Evolutionary conservation across 2,329 filamentous ascomycete genomes (phyloP).

Genomic region (Alternaria sp.): DNA sequence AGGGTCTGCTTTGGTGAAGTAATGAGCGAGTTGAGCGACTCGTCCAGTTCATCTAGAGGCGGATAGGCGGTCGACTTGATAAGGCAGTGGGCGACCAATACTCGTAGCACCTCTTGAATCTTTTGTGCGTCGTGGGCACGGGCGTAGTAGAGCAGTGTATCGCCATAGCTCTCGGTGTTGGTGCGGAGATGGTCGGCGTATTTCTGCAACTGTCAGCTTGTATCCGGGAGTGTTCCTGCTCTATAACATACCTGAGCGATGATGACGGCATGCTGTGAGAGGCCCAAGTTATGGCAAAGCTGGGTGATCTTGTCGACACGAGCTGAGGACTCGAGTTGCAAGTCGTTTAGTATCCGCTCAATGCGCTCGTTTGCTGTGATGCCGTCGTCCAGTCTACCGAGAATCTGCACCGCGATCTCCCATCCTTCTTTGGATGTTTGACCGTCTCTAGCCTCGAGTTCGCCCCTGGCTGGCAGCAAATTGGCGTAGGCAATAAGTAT

Average conservation of each 20-base stretch:
- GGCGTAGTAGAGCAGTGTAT: conserved; percentile 89
- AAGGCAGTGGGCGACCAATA: conserved; percentile 85
- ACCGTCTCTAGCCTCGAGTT: conserved; percentile 44
- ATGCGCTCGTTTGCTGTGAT: conserved; percentile 76
- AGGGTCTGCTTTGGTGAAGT: conserved; percentile 74
- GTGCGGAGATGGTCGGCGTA: conserved; percentile 80
- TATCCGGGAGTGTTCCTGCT: too few relatives aligned
- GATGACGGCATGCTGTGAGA: conserved; percentile 78
- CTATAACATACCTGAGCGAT: conserved; percentile 74
- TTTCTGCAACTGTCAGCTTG: conserved; percentile 60
- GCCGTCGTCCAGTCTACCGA: conserved; percentile 79
- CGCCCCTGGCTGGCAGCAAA: conserved; percentile 59
- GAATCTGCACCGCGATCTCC: conserved; percentile 84
- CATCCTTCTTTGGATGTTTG: conserved; percentile 69
- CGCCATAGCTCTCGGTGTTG: conserved; percentile 78
- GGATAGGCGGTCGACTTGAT: conserved; percentile 85
- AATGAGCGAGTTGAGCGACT: conserved; percentile 72
- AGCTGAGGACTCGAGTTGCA: conserved; percentile 72
- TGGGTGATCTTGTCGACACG: conserved; percentile 83
- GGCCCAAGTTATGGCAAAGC: conserved; percentile 77
- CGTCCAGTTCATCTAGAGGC: conserved; percentile 72
- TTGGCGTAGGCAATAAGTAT: conserved; percentile 79
- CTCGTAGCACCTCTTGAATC: conserved; percentile 83
- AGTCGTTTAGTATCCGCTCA: conserved; percentile 71
- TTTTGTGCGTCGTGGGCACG: conserved; percentile 79